Evolutionary conservation across 441 rosid species (phyloP), one percentile per base, ranked within the genome.

Genomic region (Viola pubescens): DNA sequence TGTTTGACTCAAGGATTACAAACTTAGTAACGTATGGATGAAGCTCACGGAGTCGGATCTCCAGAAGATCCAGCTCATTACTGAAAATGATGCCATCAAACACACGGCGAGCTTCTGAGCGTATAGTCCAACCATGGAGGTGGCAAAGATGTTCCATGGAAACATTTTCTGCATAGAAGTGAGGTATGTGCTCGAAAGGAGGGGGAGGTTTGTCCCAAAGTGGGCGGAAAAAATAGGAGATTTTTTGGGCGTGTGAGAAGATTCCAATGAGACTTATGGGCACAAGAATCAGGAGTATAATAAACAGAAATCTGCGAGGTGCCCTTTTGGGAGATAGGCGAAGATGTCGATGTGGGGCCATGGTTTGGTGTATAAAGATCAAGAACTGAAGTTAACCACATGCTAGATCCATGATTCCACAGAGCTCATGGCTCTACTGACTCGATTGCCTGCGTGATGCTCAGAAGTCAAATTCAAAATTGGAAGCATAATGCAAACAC

Each of bases 121-220:
- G 83, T 0, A 71, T 43, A 56, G 89, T 72, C 98, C 98, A 87
- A 3, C 91, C 95, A 40, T 91, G 95, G 47, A 91, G 95, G 14
- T 52, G 61, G 63, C 98, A 89, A 37, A 85, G 88, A 69, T 79
- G 88, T 46, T 77, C 83, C 84, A 84, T 80, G 4, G 97, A 84
- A 37, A 91, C 87, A 73, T 87, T 91, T 62, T 89, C 97, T 0
- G 96, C 88, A 61, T 91, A 91, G 73, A 77, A 91, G 75, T 91
- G 96, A 1, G 97, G 98, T 4, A 91, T 62, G 47, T 66, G 82
- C 47, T 63, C 59, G 67, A 91, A 89, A 1, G 95, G 82, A 11
- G 69, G 69, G 59, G 95, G 94, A 3, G 96, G 90, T 4, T 75
- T 75, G 76, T 87, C 96, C 96, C 95, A 91, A 44, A 91, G 77